These are phyloP conservation scores for Magnusiomyces paraingens DNA, from an alignment of 1,139 yeast genomes.

Conservation along the genomic window DNA sequence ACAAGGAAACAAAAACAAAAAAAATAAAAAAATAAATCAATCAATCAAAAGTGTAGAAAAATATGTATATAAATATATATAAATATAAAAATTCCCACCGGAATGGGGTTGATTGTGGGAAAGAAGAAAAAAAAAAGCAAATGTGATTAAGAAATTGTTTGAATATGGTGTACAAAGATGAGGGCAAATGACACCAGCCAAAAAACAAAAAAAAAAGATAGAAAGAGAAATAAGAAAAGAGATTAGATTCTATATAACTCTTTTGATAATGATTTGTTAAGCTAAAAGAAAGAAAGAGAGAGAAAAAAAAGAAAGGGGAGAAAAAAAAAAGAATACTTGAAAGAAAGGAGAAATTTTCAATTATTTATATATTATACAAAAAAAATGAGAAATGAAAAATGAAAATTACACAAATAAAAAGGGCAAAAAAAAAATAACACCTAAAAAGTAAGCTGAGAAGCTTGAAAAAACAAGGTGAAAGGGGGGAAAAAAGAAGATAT, in stretches of 20 bases:
- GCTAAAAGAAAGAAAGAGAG: background rate
- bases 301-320: background rate
- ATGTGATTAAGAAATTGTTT: background rate
- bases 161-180: background rate
- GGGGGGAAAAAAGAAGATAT: background rate
- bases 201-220: too few relatives aligned
- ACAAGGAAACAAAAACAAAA: background rate
- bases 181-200: background rate
- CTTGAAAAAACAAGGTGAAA: too few relatives aligned
- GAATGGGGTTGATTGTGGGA: too few relatives aligned
- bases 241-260: too few relatives aligned
- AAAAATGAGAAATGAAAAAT: too few relatives aligned
- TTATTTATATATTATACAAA: conserved; percentile 4
- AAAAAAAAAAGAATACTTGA: background rate
- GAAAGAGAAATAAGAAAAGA: too few relatives aligned
- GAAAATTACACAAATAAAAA: too few relatives aligned
- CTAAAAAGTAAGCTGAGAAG: too few relatives aligned
- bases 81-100: too few relatives aligned
- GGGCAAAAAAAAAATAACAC: too few relatives aligned
- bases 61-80: background rate
- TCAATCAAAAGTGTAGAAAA: background rate
- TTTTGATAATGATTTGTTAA: background rate
- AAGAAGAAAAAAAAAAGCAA: too few relatives aligned
- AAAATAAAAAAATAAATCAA: background rate
- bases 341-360: conserved; percentile 1